A percentile compares a stretch with the other conserved stretches of the same genome.
Conservation (phyloP, 1,284 basidiomycete genomes). For the Inonotus obliquus region DNA sequence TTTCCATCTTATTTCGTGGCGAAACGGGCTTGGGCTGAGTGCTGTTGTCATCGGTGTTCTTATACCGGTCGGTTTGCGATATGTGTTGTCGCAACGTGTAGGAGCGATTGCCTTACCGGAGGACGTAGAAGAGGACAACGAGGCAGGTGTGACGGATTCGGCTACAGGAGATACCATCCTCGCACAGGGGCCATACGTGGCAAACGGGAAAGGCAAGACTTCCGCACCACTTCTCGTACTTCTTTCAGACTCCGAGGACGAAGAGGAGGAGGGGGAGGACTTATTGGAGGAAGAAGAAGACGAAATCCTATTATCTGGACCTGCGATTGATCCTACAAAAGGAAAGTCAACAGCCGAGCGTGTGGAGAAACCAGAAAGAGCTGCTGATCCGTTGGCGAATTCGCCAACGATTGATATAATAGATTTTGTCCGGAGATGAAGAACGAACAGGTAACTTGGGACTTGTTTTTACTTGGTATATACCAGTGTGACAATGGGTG, state of each 20-base stretch:
- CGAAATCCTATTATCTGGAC: slow-evolving; percentile 36
- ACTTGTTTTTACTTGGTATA: neutral
- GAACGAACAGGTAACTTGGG: neutral
- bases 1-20: slow-evolving; percentile 87
- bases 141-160: slow-evolving; percentile 20
- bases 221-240: slow-evolving; percentile 12
- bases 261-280: slow-evolving; percentile 22
- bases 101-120: slow-evolving; percentile 39
- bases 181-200: slow-evolving; percentile 11
- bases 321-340: slow-evolving; percentile 3
- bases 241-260: slow-evolving; percentile 28
- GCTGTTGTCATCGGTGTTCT: slow-evolving; percentile 87
- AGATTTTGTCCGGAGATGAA: slow-evolving; percentile 2
- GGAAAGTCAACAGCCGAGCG: neutral
- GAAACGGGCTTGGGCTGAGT: slow-evolving; percentile 78
- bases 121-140: slow-evolving; percentile 41
- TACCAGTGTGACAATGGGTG: neutral
- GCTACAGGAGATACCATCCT: slow-evolving; percentile 12
- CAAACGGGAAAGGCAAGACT: slow-evolving; percentile 12
- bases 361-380: neutral
- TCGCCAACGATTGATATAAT: neutral
- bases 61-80: slow-evolving; percentile 85
- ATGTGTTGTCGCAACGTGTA: slow-evolving; percentile 55
- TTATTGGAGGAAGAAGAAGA: slow-evolving; percentile 38
- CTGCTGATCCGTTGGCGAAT: neutral